Conservation (phyloP, 306 rosid genomes). For the Begonia loranthoides region DNA sequence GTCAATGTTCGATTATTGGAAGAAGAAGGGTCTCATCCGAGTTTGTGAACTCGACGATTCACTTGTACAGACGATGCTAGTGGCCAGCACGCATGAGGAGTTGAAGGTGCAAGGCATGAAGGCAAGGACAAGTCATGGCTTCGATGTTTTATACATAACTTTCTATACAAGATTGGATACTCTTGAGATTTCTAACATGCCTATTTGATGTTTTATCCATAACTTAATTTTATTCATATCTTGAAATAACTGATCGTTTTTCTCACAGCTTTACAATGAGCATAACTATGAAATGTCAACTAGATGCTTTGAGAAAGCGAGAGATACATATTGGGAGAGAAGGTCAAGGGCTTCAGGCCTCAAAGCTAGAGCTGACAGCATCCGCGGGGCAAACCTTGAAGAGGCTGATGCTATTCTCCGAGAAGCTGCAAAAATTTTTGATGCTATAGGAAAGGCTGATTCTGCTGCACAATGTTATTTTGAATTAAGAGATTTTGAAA, state of each 20-base stretch:
- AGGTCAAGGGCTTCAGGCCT: constrained; percentile 62
- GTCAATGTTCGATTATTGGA: constrained; percentile 70
- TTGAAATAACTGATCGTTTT: neutral
- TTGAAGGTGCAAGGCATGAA: constrained; percentile 65
- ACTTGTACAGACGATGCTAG: constrained; percentile 64
- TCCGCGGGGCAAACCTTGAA: constrained; percentile 25
- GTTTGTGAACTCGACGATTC: constrained; percentile 49
- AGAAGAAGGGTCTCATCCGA: constrained; percentile 45
- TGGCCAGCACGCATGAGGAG: constrained; percentile 61
- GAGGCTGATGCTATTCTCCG: constrained; percentile 44
- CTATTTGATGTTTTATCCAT: neutral
- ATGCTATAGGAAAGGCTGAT: constrained; percentile 46
- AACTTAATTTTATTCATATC: neutral
- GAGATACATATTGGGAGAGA: constrained; percentile 57
- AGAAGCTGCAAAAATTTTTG: constrained; percentile 66
- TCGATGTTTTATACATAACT: neutral
- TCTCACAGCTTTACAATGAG: constrained; percentile 41
- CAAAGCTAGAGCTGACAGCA: constrained; percentile 33
- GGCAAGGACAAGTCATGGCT: constrained; percentile 17
- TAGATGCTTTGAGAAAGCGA: constrained; percentile 67
- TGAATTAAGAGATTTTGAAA: constrained; percentile 54
- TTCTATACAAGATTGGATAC: neutral
- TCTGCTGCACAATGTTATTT: constrained; percentile 53
- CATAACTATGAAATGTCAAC: constrained; percentile 60
- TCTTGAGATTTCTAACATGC: neutral